Conservation (phyloP, 2,329 filamentous ascomycete species). For the Arthroderma sp. region DNA sequence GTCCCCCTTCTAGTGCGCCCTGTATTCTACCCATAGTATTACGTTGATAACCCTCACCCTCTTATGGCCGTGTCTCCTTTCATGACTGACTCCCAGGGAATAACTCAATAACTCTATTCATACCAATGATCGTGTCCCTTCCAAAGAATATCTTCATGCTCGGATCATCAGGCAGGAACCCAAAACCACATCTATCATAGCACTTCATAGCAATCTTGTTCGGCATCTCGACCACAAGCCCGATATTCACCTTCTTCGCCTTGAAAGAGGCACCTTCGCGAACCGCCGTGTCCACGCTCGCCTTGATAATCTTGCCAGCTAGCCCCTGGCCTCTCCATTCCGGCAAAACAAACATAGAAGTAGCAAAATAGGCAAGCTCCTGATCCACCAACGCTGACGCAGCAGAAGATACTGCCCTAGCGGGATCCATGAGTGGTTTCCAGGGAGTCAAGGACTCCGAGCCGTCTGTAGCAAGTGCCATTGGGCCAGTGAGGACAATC, state of each 20-base stretch:
- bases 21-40: no score
- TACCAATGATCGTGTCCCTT: no score
- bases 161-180: background rate
- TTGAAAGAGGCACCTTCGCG: conserved; percentile 6
- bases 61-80: no score
- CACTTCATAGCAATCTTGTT: conserved; percentile 11
- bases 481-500: conserved; percentile 17
- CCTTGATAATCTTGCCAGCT: conserved; percentile 13
- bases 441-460: conserved; percentile 4
- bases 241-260: conserved; percentile 10
- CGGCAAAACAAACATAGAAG: conserved; percentile 18
- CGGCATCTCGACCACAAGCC: conserved; percentile 10
- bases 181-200: conserved; percentile 16
- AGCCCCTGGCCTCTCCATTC: conserved; percentile 12
- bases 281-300: conserved; percentile 5
- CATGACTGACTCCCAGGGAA: no score
- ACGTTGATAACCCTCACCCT: no score
- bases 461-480: conserved; percentile 5
- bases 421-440: conserved; percentile 4
- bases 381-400: conserved; percentile 1
- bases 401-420: background rate
- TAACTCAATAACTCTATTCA: no score
- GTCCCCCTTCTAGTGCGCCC: no score
- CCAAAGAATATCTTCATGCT: no score
- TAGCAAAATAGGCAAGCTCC: conserved; percentile 14